phyloP scores from a whole-genome alignment of 1,139 yeast species.

The Taphrina wiesneri region DNA sequence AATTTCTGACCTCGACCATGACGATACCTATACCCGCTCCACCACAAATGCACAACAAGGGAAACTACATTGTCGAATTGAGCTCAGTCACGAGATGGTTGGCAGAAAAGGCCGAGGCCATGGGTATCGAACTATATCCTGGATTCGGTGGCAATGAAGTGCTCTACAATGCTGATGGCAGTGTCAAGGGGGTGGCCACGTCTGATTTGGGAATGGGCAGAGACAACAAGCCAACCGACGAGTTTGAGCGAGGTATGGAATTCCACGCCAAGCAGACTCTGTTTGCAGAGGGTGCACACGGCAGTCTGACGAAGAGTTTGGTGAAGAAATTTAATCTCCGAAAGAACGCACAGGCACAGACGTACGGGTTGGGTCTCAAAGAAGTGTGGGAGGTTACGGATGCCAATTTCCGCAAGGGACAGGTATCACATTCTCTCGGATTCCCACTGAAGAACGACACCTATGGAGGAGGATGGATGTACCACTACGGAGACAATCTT shows the following conservation, averaged over 20 bases:
- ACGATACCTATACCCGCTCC: conserved; percentile 85
- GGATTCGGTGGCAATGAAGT: conserved; percentile 87
- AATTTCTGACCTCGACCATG: conserved; percentile 58
- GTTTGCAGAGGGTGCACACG: conserved; percentile 96
- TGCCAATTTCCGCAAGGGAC: conserved; percentile 76
- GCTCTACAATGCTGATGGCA: conserved; percentile 60
- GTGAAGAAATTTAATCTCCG: conserved; percentile 70
- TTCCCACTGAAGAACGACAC: conserved; percentile 72
- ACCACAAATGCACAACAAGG: conserved; percentile 80
- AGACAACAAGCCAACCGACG: conserved; percentile 70
- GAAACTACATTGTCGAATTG: conserved; percentile 82
- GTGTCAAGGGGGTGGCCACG: conserved; percentile 87
- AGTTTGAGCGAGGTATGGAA: conserved; percentile 94
- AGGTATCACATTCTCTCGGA: conserved; percentile 85
- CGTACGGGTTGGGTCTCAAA: conserved; percentile 91
- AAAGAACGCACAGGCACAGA: conserved; percentile 69
- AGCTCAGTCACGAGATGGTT: conserved; percentile 78
- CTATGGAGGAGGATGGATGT: conserved; percentile 96
- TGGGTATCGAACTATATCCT: conserved; percentile 92
- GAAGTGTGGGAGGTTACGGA: conserved; percentile 97
- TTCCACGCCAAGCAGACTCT: conserved; percentile 86
- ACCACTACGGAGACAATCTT: conserved; percentile 90
- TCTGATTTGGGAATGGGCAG: conserved; percentile 83
- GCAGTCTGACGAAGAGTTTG: conserved; percentile 78
- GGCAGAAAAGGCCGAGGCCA: conserved; percentile 83